Evolutionary conservation across 805 yeast species (phyloP).

Genomic region (Candida hungchunana): DNA sequence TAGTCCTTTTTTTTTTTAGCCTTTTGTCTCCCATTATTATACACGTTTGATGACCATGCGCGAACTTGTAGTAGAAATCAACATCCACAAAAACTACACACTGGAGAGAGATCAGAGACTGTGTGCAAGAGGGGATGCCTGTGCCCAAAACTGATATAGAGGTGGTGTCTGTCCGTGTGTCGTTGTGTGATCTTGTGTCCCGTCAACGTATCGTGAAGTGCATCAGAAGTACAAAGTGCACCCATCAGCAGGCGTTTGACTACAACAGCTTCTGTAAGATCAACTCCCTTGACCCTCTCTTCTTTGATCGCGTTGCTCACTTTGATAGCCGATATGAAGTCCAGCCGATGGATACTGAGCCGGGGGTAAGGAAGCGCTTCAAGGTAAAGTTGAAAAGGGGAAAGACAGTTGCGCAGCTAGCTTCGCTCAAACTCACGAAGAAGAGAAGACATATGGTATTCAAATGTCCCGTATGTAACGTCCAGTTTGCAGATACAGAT

Average conservation of each 20-base stretch:
- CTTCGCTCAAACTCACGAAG: constrained; percentile 10
- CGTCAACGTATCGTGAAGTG: constrained; percentile 11
- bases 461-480: constrained; percentile 21
- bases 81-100: no score
- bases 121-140: no score
- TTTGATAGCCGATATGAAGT: neutral
- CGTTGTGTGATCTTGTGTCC: constrained; percentile 18
- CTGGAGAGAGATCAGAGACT: no score
- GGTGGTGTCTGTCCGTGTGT: constrained; percentile 13
- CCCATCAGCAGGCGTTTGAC: constrained; percentile 18
- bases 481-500: constrained; percentile 11
- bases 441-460: constrained; percentile 5
- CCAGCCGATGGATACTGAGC: neutral
- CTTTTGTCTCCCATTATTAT: no score
- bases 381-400: constrained; percentile 3
- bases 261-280: constrained; percentile 12
- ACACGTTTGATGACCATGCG: no score
- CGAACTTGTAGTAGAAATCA: no score
- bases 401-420: neutral
- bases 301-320: constrained; percentile 4
- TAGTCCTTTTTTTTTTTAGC: no score
- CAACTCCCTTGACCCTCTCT: constrained; percentile 1
- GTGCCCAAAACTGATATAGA: no score
- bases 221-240: constrained; percentile 15
- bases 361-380: constrained; percentile 6